Evolutionary conservation across 2,329 filamentous ascomycete genomes (phyloP), one percentile per base, ranked within the genome.

Genomic region (Pseudonectria foliicola): DNA sequence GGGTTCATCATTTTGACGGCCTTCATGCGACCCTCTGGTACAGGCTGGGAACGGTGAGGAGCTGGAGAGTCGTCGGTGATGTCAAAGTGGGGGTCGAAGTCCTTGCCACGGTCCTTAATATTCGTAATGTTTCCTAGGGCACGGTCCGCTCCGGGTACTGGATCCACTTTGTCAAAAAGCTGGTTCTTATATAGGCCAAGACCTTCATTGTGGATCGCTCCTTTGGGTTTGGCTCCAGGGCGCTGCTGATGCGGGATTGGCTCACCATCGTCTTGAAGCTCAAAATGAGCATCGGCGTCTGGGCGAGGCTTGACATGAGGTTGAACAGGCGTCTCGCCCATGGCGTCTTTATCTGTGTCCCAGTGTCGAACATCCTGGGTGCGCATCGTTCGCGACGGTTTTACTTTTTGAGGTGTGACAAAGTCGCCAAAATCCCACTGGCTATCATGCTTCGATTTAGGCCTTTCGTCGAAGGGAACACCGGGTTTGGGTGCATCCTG

Each of bases 351-450:
- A 40, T 88, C 81, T 31, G 82, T 79, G 48, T 81, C 82, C 77
- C 85, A 93, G 57, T 92, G 82, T 36, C 85, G 82, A 40, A 80
- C 73, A 42, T 92, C 80, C 53, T 87, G 77, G 26, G 72, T 66
- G 40, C 80, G 73, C 34, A 69, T 55, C 14, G 73, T 58, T 59
- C 82, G 84, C 29, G 70, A 64, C 4, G 73, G 70, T 31, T 76
- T 68, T 16, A 63, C 47, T 69, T 94, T 95, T 45, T 82, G 74
- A 0, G 90, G 90, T 1, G 89, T 95, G 12, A 68, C 67, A 51
- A 94, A 94, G 62, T 95, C 88, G 42, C 86, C 77, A 60, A 96
- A 96, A 31, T 79, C 78, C 88, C 90, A 95, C 43, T 85, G 81
- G 44, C 79, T 79, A 39, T 71, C 67, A 55, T 86, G 80, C 64